Evolutionary conservation across 768 basidiomycete species (phyloP), one percentile per base, ranked within the genome.

Genomic region (Tulasnella sp.): DNA sequence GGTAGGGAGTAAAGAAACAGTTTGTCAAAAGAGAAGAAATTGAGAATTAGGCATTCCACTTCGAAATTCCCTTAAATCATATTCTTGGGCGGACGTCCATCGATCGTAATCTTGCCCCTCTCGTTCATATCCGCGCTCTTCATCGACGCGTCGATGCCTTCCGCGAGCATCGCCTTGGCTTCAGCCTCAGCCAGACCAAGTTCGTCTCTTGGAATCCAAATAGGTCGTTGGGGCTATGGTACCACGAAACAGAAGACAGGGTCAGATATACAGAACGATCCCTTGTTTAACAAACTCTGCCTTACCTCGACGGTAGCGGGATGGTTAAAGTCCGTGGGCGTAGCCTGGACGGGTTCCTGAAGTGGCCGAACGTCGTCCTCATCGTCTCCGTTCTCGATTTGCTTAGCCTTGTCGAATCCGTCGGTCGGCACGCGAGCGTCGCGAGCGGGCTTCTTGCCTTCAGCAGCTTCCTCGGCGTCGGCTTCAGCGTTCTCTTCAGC

Each of bases 191-290:
- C 89, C 48, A 95, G 83, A 12, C 92, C 91, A n/a, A 90, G 86
- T 34, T 85, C 82, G 84, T 99, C 97, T 52, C 86, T 85, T 31
- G 97, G 94, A 77, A 98, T 85, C 97, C 97, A 99, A 42, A 98
- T 86, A 6, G 90, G 87, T 81, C 92, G 88, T 85, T 96, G 94
- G 72, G 93, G 90, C 75, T 90, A 85, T 71, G 36, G 39, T 7
- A 36, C 40, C 12, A 16, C 16, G 74, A 40, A 34, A 27, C 44
- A 27, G 27, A 58, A 48, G 21, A 34, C 19, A n/a, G 31, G 9
- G 56, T 77, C 24, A 56, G 36, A 21, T 4, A 46, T 34, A n/a
- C n/a, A n/a, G n/a, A n/a, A n/a, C n/a, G n/a, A n/a, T n/a, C n/a
- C n/a, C n/a, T n/a, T n/a, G 48, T 44, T 71, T 10, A 74, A 34